phyloP scores from a whole-genome alignment of 2,329 filamentous ascomycete genomes.

The Emydomyces testavorans region DNA sequence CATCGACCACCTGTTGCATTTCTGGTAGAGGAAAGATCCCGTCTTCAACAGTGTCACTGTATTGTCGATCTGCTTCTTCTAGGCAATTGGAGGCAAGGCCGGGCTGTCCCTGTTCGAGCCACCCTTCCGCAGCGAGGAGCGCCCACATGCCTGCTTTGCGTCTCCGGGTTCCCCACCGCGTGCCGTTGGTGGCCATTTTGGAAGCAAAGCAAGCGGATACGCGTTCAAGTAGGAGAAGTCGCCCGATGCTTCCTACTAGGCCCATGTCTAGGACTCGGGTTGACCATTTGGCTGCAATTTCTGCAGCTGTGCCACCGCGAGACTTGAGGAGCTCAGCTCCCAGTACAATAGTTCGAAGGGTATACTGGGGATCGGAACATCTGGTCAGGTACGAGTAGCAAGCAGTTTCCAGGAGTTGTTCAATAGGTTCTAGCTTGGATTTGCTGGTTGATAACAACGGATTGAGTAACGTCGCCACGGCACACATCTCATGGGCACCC shows the following conservation, averaged over 20 bases:
- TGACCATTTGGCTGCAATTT: conserved; percentile 80
- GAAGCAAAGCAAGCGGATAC: conserved; percentile 73
- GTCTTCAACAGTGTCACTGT: conserved; percentile 36
- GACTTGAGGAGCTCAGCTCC: conserved; percentile 72
- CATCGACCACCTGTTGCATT: conserved; percentile 40
- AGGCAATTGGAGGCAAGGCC: conserved; percentile 69
- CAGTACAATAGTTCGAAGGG: conserved; percentile 63
- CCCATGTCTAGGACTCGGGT: conserved; percentile 66
- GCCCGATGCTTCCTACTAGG: conserved; percentile 61
- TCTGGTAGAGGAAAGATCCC: conserved; percentile 39
- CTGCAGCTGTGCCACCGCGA: conserved; percentile 65
- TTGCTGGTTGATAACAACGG: conserved; percentile 62
- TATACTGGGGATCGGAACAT: conserved; percentile 66
- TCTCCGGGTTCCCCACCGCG: conserved; percentile 57
- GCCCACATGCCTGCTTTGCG: conserved; percentile 88
- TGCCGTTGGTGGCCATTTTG: conserved; percentile 54
- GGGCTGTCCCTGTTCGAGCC: conserved; percentile 65
- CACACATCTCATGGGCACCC: conserved; percentile 89
- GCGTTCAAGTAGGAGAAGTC: conserved; percentile 74
- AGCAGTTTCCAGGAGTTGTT: conserved; percentile 78
- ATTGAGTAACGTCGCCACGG: conserved; percentile 67
- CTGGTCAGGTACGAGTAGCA: conserved; percentile 86
- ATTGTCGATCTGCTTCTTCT: conserved; percentile 52
- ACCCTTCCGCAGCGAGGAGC: conserved; percentile 68
- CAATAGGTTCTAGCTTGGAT: conserved; percentile 65